Evolutionary conservation across 2,329 filamentous ascomycete genomes (phyloP), one percentile per base, ranked within the genome.

Genomic region (Parastagonospora nodorum): DNA sequence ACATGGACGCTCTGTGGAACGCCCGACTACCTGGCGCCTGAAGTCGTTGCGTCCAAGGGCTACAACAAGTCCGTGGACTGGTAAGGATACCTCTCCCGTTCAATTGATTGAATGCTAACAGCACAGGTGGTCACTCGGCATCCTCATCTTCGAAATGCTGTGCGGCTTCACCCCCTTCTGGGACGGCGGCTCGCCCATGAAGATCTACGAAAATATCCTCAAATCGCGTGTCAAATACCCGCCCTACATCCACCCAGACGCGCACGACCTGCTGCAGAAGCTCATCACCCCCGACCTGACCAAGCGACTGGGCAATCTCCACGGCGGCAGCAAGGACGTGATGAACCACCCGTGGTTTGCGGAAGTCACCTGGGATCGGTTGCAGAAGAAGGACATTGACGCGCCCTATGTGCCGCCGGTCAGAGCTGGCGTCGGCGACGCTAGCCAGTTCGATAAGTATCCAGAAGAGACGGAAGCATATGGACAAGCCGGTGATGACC

Each of bases 41-140:
- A 99, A 77, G 94, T 99, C 11, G 94, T 99, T n/a, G 92, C 92
- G 53, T 97, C 93, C 74, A 97, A 97, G 78, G 94, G 94, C 45
- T 99, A 99, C 81, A 99, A 99, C 80, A 99, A 97, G 75, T 97
- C 93, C 35, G 94, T 99, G 14, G 94, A 99, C 74, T 99, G 94
- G 94, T 97, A 78, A 78, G 89, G 78, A 39, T 49, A 55, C 31
- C 16, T 33, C 8, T 19, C 33, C 51, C 14, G 8, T 35, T 15
- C 10, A 19, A 10, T 15, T 31, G 36, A 24, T 30, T 33, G 39
- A 30, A 47, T 40, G 52, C 48, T 31, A 15, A n/a, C 28, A 8
- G 31, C 2, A 4, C 50, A 97, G 92, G 92, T 99, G 94, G 94
- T 97, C 93, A 45, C 82, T 99, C 51, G 94, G 94, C 39, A 97